Base-by-base conservation (phyloP, 208 protist species). In the Naegleria fowleri region DNA sequence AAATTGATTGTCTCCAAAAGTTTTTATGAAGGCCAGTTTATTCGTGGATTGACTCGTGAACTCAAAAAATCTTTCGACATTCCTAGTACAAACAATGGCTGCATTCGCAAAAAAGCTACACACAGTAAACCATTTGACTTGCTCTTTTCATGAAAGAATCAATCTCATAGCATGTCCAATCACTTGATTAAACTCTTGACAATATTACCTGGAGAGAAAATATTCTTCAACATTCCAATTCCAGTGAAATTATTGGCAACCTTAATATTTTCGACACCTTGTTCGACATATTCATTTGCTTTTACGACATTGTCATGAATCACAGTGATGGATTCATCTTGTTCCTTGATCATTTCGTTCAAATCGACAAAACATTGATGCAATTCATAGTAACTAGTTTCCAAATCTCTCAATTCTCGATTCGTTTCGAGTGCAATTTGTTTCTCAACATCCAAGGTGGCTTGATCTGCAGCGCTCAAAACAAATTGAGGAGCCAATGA, bases 311-410 rank as follows among this genome's bases (percentile, higher is more conserved):
- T 86, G 16, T 48, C 36, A 19, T 86, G 39, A 43, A 86, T 48
- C 0, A 86, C n/a, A 19, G 39, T 29, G 41, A 86, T 86, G 16
- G 36, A 40, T 40, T 86, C 83, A 7, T 43, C 83, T 86, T 86
- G 83, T 48, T 86, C 83, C 15, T 86, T 40, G 11, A 86, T 15
- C 40, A 86, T 48, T 86, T 40, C 16, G 41, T 86, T 86, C 16
- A 86, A 39, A 86, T 86, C 83, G 15, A 51, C 40, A 39, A 86
- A 51, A 16, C 33, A 86, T n/a, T 48, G 83, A 86, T 86, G 83
- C n/a, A 86, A 86, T n/a, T 86, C 83, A 43, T 86, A 51, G 41
- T 86, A 86, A n/a, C 48, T 48, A 48, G 83, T 86, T 48, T 86
- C 83, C n/a, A 86, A 86, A 16, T 86, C 83, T 86, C 41, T 86